Evolutionary conservation across 495 filamentous ascomycete genomes (phyloP).

Genomic region (Podospora anserina): DNA sequence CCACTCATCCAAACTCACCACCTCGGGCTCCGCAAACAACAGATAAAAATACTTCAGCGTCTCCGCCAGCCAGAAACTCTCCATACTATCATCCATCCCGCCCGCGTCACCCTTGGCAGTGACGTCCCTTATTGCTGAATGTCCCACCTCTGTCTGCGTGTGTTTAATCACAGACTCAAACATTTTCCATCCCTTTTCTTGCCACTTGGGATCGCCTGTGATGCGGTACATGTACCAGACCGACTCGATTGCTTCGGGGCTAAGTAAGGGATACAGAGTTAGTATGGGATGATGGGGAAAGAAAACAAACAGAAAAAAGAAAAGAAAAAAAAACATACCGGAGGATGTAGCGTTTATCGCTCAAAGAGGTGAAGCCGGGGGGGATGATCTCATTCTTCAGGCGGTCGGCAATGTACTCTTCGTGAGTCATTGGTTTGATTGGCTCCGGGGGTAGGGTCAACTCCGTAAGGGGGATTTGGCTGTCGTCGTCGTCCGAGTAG

Average conservation of each 20-base stretch:
- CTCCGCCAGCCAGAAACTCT: slow-evolving; percentile 70
- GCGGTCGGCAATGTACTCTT: slow-evolving; percentile 59
- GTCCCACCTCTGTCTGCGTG: slow-evolving; percentile 63
- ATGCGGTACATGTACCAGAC: slow-evolving; percentile 95
- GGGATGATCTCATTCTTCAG: slow-evolving; percentile 64
- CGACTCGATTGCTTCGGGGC: slow-evolving; percentile 90
- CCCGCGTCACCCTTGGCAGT: slow-evolving; percentile 15
- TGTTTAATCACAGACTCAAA: slow-evolving; percentile 67
- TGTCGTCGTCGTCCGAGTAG: background rate
- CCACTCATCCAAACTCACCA: slow-evolving; percentile 80
- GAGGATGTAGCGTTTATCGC: slow-evolving; percentile 67
- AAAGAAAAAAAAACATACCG: slow-evolving; percentile 47
- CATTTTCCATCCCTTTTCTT: slow-evolving; percentile 88
- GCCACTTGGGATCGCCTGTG: slow-evolving; percentile 76
- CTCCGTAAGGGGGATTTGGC: slow-evolving; percentile 4
- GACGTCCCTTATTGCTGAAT: slow-evolving; percentile 75
- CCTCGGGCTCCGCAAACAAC: slow-evolving; percentile 69
- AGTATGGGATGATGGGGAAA: slow-evolving; percentile 4
- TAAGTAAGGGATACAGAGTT: slow-evolving; percentile 33
- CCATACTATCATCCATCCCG: slow-evolving; percentile 49
- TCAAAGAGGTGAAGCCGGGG: slow-evolving; percentile 61
- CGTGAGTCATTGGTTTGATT: slow-evolving; percentile 51
- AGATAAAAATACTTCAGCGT: slow-evolving; percentile 94
- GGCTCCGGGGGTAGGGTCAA: slow-evolving; percentile 28
- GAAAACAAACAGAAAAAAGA: background rate